Base-by-base conservation (phyloP, 805 yeast species). In the Saturnispora dispora region DNA sequence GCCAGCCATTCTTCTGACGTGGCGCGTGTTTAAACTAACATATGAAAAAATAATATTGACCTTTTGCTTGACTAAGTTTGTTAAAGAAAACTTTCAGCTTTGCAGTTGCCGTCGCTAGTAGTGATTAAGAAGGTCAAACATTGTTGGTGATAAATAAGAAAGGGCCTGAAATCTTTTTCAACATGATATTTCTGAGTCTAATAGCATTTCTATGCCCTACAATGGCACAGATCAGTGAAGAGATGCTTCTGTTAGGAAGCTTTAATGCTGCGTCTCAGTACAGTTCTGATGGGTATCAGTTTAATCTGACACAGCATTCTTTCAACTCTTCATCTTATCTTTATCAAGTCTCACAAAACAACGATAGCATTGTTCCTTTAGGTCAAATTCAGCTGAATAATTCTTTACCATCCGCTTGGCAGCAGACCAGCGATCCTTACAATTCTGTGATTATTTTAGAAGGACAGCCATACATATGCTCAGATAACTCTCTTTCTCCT, bases 181-280 rank as follows among this genome's bases (percentile, higher is more conserved):
- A 35, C 20, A 28, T 18, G 30, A 11, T 27, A 8, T 18, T 20
- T 11, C 28, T 7, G 44, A 47, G 9, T 15, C 20, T n/a, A 13
- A 8, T 47, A 28, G 27, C 20, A 8, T 28, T 20, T n/a, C 49
- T n/a, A 35, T 49, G 13, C 13, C 46, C 8, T 47, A 56, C 25
- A 27, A 22, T 15, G 59, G 60, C 44, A 60, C 63, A 40, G 5
- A 35, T 64, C 25, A 45, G 52, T 36, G 61, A 63, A 47, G 47
- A 58, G 11, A 50, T 65, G 7, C 56, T 54, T 17, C 39, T 66
- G 6, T 49, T 64, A 11, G 71, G 71, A 5, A 42, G 54, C 0
- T 67, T 64, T 41, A 59, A 62, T 47, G 58, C 67, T 1, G 41
- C 56, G n/a, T 57, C 67, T 8, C 55, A 57, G 25, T 61, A 61